phyloP scores from a whole-genome alignment of 176 grass and related monocot genomes.

The Lolium rigidum region DNA sequence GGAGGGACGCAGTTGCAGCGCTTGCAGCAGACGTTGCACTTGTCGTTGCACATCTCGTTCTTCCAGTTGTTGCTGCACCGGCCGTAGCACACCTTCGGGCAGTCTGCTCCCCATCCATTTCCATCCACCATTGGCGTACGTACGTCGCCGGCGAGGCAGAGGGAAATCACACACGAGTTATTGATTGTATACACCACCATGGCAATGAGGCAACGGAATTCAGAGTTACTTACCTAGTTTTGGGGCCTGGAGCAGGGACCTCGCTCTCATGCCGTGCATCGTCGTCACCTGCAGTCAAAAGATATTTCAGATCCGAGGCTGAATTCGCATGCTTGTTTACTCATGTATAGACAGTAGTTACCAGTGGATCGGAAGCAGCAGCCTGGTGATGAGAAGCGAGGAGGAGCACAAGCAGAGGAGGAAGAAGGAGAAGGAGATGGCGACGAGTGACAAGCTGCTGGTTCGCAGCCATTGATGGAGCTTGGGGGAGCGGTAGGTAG shows the following conservation, averaged over 20 bases:
- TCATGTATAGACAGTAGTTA: too few relatives aligned
- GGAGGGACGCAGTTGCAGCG: constrained; percentile 84
- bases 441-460: too few relatives aligned
- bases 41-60: constrained; percentile 80
- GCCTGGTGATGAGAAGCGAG: neutral
- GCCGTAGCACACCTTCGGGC: constrained; percentile 45
- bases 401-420: neutral
- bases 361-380: neutral
- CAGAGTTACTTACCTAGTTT: neutral
- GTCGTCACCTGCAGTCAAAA: neutral
- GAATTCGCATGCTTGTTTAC: too few relatives aligned
- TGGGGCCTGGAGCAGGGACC: neutral
- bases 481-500: neutral
- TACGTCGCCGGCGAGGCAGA: neutral
- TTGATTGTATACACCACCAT: neutral
- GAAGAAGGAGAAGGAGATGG: neutral
- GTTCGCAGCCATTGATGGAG: neutral
- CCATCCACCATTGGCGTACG: neutral
- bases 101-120: constrained; percentile 46
- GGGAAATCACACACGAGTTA: neutral
- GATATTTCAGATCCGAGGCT: neutral
- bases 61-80: constrained; percentile 80
- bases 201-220: neutral
- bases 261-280: neutral
- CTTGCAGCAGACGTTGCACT: constrained; percentile 77